These are phyloP conservation scores for Clitopilus passeckerianus DNA, from an alignment of 768 basidiomycete species.

Conservation along the genomic window DNA sequence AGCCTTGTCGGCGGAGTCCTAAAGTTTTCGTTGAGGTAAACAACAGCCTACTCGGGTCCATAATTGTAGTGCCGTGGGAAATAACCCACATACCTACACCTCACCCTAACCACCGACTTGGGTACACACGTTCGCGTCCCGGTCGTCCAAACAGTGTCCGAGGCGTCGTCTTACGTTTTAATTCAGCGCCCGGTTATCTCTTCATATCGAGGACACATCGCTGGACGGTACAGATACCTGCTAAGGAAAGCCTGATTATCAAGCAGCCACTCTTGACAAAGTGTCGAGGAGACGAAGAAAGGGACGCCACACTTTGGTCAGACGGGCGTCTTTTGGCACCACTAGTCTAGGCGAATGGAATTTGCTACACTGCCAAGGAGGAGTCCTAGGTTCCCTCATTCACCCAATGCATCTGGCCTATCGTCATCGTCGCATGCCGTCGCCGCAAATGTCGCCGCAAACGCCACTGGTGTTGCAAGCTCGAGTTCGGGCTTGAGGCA, in stretches of 20 bases:
- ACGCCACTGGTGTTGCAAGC: neutral
- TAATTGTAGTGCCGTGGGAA: constrained; percentile 1
- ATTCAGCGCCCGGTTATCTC: neutral
- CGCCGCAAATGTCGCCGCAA: neutral
- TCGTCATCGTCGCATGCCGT: neutral
- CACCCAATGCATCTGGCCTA: neutral
- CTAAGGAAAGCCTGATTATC: neutral
- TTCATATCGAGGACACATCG: neutral
- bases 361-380: neutral
- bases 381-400: constrained; percentile 1
- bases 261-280: neutral
- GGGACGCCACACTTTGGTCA: neutral
- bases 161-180: neutral
- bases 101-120: neutral
- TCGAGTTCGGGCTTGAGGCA: neutral
- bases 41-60: neutral
- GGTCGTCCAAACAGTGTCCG: neutral
- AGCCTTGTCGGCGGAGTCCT: neutral
- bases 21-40: neutral
- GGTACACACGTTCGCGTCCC: neutral
- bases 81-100: neutral
- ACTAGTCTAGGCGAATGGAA: neutral
- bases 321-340: neutral
- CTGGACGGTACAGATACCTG: too few relatives aligned
- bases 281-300: neutral